Evolutionary conservation across 768 basidiomycete genomes (phyloP), one percentile per base, ranked within the genome.

Genomic region (Calocybe gangraenosa): DNA sequence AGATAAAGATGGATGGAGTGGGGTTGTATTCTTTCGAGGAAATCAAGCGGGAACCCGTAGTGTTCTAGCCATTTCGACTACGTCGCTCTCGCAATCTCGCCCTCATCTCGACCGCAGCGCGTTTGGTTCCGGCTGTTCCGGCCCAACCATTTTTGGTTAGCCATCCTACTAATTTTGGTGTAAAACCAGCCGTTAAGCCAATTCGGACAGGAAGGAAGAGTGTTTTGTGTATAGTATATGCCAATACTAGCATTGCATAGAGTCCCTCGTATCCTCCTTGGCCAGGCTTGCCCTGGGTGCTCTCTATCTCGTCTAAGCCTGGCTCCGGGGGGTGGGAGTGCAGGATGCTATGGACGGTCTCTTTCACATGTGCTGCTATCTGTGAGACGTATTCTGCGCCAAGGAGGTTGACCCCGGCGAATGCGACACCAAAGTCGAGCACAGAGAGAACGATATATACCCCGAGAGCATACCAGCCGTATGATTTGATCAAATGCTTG

Each of bases 161-260:
- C 89, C 90, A 95, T 15, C 75, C 74, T 3, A 96, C 93, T n/a
- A 97, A 63, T 52, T 75, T 75, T 0, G 93, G 93, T 0, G 93
- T 95, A 41, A 89, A 67, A 1, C 82, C 83, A 1, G 89, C 92
- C 0, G 95, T 97, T 50, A 94, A 65, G 0, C 92, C 96, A 0
- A 96, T 79, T 32, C 96, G 73, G 18, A 99, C 64, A 7, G 96
- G 96, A 17, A 98, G 61, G 59, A 97, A 88, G 1, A 92, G 58
- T 0, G 91, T 95, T 70, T 99, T 99, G 78, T 99, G 96, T 42
- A 99, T 80, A 15, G 88, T 86, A 65, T 94, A 99, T 3, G 96
- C 95, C 55, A 98, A 70, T 0, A 91, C 79, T 20, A 96, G 65
- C 82, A 96, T 94, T 20, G 95, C 92, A 64, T 91, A 94, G 14